Percentiles rank a stretch among this genome's conserved stretches.
Evolutionary conservation across 2,329 filamentous ascomycete genomes (phyloP).

Genomic region (Penicillium sp.): DNA sequence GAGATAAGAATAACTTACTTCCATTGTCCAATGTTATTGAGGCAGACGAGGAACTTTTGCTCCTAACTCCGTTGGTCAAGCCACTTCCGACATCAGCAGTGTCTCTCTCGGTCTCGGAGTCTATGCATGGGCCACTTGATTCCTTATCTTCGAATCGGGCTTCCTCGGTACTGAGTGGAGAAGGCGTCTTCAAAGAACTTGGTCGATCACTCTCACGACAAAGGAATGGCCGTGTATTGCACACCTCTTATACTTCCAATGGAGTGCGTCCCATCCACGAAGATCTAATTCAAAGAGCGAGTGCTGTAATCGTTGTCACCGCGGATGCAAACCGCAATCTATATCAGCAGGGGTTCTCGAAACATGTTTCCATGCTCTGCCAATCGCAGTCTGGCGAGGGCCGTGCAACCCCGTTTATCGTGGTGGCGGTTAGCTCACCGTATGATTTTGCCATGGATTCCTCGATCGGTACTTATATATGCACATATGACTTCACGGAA

Average conservation of each 20-base stretch:
- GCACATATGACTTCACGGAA: slow-evolving; percentile 95
- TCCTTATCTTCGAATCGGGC: slow-evolving; percentile 55
- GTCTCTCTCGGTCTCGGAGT: slow-evolving; percentile 62
- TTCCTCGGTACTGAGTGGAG: slow-evolving; percentile 76
- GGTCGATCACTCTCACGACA: slow-evolving; percentile 83
- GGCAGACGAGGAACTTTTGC: slow-evolving; percentile 79
- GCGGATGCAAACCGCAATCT: slow-evolving; percentile 91
- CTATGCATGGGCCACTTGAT: slow-evolving; percentile 47
- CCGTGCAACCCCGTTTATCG: slow-evolving; percentile 76
- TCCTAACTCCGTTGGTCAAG: slow-evolving; percentile 85
- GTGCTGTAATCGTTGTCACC: slow-evolving; percentile 83
- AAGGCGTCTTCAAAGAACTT: slow-evolving; percentile 86
- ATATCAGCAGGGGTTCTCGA: slow-evolving; percentile 92
- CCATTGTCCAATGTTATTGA: slow-evolving; percentile 79
- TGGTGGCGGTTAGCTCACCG: slow-evolving; percentile 88
- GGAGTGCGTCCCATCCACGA: slow-evolving; percentile 90
- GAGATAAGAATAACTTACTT: slow-evolving; percentile 80
- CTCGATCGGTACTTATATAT: slow-evolving; percentile 85
- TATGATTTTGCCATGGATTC: slow-evolving; percentile 96
- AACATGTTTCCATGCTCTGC: slow-evolving; percentile 94
- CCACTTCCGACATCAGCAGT: slow-evolving; percentile 85
- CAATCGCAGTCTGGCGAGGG: slow-evolving; percentile 42
- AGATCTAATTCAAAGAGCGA: slow-evolving; percentile 82
- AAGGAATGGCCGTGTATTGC: slow-evolving; percentile 77
- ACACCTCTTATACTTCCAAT: slow-evolving; percentile 93